These are phyloP conservation scores for Ulota crispa DNA, from an alignment of 225 moss, liverwort and hornwort species.

Conservation along the genomic window DNA sequence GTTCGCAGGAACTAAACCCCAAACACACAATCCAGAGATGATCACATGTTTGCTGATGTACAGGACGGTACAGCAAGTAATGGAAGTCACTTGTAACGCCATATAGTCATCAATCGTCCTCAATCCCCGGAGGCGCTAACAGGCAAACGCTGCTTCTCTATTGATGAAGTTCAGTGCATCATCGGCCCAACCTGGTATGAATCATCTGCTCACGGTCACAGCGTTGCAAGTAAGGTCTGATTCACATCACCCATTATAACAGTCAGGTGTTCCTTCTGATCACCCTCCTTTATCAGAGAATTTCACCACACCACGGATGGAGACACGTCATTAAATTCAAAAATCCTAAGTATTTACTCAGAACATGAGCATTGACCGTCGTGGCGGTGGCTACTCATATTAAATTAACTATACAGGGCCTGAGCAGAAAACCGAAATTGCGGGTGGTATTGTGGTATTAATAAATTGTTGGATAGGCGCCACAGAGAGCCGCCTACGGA, in stretches of 20 bases:
- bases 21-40: constrained; percentile 7
- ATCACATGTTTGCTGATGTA: constrained; percentile 28
- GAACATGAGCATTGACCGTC: constrained; percentile 8
- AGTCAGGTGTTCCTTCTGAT: constrained; percentile 30
- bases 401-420: constrained; percentile 18
- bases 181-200: constrained; percentile 15
- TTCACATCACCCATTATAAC: constrained; percentile 12
- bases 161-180: constrained; percentile 19
- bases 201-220: constrained; percentile 30
- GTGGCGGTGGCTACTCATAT: constrained; percentile 1
- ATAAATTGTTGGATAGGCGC: constrained; percentile 20
- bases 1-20: constrained; percentile 9
- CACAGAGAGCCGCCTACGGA: constrained; percentile 28
- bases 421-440: constrained; percentile 14
- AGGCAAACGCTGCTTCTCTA: neutral
- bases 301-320: neutral
- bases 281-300: neutral
- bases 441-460: constrained; percentile 2
- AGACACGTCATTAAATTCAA: constrained; percentile 3
- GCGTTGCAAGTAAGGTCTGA: constrained; percentile 7
- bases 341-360: constrained; percentile 14
- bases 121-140: constrained; percentile 20
- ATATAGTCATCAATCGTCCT: constrained; percentile 5
- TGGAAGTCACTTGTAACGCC: constrained; percentile 43
- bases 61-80: constrained; percentile 36